Percentiles rank a stretch among this genome's conserved stretches.
Evolutionary conservation across 176 grass and related monocot species (phyloP).

Genomic region (Triticum monococcum): DNA sequence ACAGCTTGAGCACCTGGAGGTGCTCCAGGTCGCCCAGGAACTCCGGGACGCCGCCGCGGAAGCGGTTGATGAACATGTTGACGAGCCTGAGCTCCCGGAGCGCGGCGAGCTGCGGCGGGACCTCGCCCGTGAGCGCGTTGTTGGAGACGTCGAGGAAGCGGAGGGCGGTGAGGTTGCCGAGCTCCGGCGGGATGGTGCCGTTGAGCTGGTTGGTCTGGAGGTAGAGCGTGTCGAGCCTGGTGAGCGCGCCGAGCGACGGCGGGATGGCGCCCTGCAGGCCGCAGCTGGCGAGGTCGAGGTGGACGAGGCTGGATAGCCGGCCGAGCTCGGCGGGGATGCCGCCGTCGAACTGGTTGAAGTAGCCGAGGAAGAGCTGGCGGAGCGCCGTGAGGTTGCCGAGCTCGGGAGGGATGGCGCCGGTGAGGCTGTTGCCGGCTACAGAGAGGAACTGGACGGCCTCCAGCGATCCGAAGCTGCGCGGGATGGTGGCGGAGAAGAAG

Average conservation of each 20-base stretch:
- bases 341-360: conserved; percentile 76
- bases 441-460: conserved; percentile 55
- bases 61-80: conserved; percentile 79
- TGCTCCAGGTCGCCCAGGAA: conserved; percentile 46
- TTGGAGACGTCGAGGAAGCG: conserved; percentile 73
- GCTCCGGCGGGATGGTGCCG: conserved; percentile 40
- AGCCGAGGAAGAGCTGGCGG: conserved; percentile 60
- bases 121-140: conserved; percentile 72
- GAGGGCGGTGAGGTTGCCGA: conserved; percentile 65
- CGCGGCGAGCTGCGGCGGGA: conserved; percentile 48
- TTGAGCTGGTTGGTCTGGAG: conserved; percentile 76
- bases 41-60: conserved; percentile 56
- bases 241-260: conserved; percentile 38
- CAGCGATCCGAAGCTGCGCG: conserved; percentile 39
- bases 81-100: conserved; percentile 43
- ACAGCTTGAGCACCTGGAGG: conserved; percentile 64
- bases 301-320: conserved; percentile 39
- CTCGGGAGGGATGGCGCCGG: conserved; percentile 42
- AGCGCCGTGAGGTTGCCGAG: conserved; percentile 50
- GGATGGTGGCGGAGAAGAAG: conserved; percentile 70
- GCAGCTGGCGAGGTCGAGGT: conserved; percentile 79
- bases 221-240: conserved; percentile 64
- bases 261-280: conserved; percentile 56
- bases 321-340: conserved; percentile 49
- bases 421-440: conserved; percentile 61